Percentiles rank a stretch among this genome's conserved stretches.
phyloP scores from a whole-genome alignment of 306 rosid species.

The Prosopis cineraria region DNA sequence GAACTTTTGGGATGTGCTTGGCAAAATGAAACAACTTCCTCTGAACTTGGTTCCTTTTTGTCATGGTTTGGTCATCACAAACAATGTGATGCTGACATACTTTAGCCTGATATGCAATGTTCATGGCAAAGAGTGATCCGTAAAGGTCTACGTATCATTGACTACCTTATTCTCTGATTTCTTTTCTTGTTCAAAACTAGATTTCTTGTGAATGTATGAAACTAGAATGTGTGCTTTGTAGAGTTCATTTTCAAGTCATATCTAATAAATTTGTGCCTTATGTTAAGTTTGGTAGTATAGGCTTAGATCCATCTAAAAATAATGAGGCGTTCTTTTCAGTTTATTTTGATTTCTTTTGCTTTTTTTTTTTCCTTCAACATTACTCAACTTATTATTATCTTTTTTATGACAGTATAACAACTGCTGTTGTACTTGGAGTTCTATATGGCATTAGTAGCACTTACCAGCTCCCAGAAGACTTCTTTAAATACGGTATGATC shows the following conservation, averaged over 20 bases:
- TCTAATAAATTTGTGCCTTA: not conserved
- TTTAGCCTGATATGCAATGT: conserved; percentile 11
- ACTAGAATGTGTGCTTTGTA: conserved; percentile 11
- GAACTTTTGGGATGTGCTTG: conserved; percentile 22
- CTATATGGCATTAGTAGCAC: conserved; percentile 62
- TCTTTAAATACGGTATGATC: conserved; percentile 76
- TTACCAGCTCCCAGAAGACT: conserved; percentile 77
- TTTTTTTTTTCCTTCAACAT: conserved; percentile 23
- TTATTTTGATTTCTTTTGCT: not conserved
- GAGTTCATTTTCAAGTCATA: conserved; percentile 27
- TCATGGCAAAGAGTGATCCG: conserved; percentile 9
- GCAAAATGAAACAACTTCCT: conserved; percentile 21
- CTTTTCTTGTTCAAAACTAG: conserved; percentile 18
- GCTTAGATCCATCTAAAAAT: conserved; percentile 21
- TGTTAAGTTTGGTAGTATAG: conserved; percentile 14
- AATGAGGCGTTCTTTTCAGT: not conserved
- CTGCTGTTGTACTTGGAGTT: conserved; percentile 79
- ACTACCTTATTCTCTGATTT: conserved; percentile 4
- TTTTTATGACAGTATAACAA: conserved; percentile 71
- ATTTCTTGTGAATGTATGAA: conserved; percentile 16
- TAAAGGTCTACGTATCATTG: conserved; percentile 2
- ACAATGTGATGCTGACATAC: conserved; percentile 24
- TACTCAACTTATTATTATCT: conserved; percentile 10
- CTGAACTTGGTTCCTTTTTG: not conserved
- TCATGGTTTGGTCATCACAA: conserved; percentile 18